Percentiles rank a stretch among this genome's conserved stretches.
phyloP scores from a whole-genome alignment of 1,284 basidiomycete genomes.

The Sanghuangporus weigelae region DNA sequence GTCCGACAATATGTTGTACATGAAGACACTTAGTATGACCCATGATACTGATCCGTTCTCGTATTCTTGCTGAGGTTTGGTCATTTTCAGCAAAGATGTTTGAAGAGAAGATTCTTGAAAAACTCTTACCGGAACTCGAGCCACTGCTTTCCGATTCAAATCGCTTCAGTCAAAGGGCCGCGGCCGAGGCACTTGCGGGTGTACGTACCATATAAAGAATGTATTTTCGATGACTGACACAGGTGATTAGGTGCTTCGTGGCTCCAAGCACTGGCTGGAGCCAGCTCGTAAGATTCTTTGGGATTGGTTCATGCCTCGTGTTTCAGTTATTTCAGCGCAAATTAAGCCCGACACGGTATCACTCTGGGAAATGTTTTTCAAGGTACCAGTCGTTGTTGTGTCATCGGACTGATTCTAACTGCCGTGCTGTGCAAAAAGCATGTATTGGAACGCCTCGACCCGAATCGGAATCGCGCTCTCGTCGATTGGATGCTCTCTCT shows the following conservation, averaged over 20 bases:
- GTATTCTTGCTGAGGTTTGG: constrained; percentile 11
- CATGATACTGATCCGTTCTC: constrained; percentile 12
- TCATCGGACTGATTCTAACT: constrained; percentile 11
- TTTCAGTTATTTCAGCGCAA: constrained; percentile 70
- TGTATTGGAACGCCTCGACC: constrained; percentile 74
- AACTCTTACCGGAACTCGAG: constrained; percentile 52
- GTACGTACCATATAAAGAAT: constrained; percentile 44
- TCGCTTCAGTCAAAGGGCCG: constrained; percentile 89
- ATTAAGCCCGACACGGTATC: constrained; percentile 81
- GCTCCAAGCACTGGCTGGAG: constrained; percentile 88
- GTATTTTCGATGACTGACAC: constrained; percentile 17
- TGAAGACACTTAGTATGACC: constrained; percentile 61
- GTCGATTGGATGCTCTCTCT: constrained; percentile 79
- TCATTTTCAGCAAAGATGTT: constrained; percentile 56
- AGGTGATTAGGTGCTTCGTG: constrained; percentile 34
- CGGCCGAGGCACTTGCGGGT: constrained; percentile 83
- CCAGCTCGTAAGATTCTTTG: constrained; percentile 59
- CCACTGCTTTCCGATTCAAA: constrained; percentile 64
- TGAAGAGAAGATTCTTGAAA: constrained; percentile 48
- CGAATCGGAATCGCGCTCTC: constrained; percentile 74
- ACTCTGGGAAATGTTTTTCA: constrained; percentile 68
- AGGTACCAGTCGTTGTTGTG: constrained; percentile 31
- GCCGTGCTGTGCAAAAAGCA: constrained; percentile 40
- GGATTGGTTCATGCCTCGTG: constrained; percentile 73
- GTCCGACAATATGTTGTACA: constrained; percentile 57